Percentiles rank a stretch among this genome's conserved stretches.
phyloP scores from a whole-genome alignment of 2,329 filamentous ascomycete genomes.

The Aspergillus phoenicis region DNA sequence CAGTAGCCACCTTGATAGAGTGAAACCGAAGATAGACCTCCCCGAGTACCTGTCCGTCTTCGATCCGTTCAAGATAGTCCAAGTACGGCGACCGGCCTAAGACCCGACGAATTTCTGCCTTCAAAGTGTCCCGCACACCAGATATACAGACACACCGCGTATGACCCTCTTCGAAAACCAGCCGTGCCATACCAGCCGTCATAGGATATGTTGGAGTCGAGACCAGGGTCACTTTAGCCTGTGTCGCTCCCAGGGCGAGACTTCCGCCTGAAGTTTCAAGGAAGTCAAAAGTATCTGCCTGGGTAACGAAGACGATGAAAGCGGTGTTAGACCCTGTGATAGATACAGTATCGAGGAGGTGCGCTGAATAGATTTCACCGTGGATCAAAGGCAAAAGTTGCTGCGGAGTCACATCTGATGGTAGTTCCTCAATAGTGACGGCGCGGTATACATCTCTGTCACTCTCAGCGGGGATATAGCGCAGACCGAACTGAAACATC shows the following conservation, averaged over 20 bases:
- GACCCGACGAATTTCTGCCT: slow-evolving; percentile 12
- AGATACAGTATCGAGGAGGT: slow-evolving; percentile 31
- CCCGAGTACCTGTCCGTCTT: slow-evolving; percentile 15
- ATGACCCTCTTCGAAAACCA: slow-evolving; percentile 26
- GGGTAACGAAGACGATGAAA: slow-evolving; percentile 32
- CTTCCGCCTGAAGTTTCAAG: slow-evolving; percentile 19
- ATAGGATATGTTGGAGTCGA: slow-evolving; percentile 37
- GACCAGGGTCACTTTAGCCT: slow-evolving; percentile 27
- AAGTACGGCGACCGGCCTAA: slow-evolving; percentile 14
- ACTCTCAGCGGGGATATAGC: slow-evolving; percentile 28
- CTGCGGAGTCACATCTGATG: slow-evolving; percentile 24
- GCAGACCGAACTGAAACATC: slow-evolving; percentile 36
- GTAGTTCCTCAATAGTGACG: slow-evolving; percentile 32
- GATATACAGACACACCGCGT: slow-evolving; percentile 32
- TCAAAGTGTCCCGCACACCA: slow-evolving; percentile 12
- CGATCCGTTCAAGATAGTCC: slow-evolving; percentile 20
- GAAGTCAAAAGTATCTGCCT: slow-evolving; percentile 30
- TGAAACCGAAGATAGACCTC: slow-evolving; percentile 23
- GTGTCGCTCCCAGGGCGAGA: slow-evolving; percentile 22
- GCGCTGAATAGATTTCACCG: slow-evolving; percentile 33
- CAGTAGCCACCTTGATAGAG: slow-evolving; percentile 24
- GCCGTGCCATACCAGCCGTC: slow-evolving; percentile 20
- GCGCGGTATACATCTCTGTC: slow-evolving; percentile 34
- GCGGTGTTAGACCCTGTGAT: slow-evolving; percentile 36
- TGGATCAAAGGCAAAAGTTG: slow-evolving; percentile 28